Percentiles rank a stretch among this genome's conserved stretches.
phyloP scores from a whole-genome alignment of 1,139 yeast species.

The Saccharomyces hybrid region DNA sequence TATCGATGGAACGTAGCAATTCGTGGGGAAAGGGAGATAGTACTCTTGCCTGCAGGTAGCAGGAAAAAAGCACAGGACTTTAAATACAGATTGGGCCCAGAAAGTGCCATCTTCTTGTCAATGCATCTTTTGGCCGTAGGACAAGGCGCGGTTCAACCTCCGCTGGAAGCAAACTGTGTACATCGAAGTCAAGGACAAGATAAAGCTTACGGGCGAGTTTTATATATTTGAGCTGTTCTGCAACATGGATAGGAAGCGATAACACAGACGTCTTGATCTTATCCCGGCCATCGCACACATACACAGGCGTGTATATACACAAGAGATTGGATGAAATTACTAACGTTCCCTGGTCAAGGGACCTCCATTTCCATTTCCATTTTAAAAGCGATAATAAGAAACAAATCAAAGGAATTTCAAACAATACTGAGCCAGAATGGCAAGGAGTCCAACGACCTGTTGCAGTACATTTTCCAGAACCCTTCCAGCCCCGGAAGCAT shows the following conservation, averaged over 20 bases:
- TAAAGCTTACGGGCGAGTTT: neutral
- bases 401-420: slow-evolving; percentile 20
- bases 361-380: slow-evolving; percentile 25
- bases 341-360: slow-evolving; percentile 34
- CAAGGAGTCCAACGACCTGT: slow-evolving; percentile 16
- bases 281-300: neutral
- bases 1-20: neutral
- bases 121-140: neutral
- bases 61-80: neutral
- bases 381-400: slow-evolving; percentile 20
- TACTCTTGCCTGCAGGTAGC: neutral
- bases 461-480: slow-evolving; percentile 18
- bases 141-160: slow-evolving; percentile 1
- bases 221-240: neutral
- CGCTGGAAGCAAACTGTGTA: neutral
- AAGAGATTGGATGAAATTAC: slow-evolving; percentile 14
- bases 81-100: neutral
- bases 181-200: neutral
- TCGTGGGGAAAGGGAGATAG: neutral
- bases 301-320: neutral
- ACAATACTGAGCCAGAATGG: slow-evolving; percentile 16
- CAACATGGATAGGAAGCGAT: neutral
- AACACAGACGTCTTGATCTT: neutral
- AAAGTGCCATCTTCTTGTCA: neutral
- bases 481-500: slow-evolving; percentile 29